Base-by-base conservation (phyloP, 495 filamentous ascomycete species). In the Tuber indicum region DNA sequence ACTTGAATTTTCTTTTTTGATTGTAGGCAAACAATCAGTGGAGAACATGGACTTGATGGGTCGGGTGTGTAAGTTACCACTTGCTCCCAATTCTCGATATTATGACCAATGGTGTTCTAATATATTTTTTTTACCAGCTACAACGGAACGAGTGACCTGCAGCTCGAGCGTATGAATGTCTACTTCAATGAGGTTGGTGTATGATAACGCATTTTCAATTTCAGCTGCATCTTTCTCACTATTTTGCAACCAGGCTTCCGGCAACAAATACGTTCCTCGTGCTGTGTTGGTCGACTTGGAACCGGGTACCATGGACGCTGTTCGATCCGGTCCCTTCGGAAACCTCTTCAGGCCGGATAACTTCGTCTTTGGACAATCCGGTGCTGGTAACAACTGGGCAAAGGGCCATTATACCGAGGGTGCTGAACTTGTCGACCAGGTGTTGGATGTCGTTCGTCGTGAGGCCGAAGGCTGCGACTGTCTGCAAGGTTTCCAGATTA, bases 361-460 rank as follows among this genome's bases (percentile, higher is more conserved):
- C 91, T 98, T 99, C 88, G 93, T 99, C 85, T 98, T 98, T 87
- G 96, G 96, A 80, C 96, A 99, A 88, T 98, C 96, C 81, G 95
- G 96, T 89, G 96, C 96, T 83, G 96, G 96, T 88, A 99, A 99
- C 93, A 99, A 98, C 89, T 99, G 96, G 96, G 96, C 96, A 85
- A 99, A 99, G 92, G 96, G 96, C 86, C 96, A 99, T 87, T 99
- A 99, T 91, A 99, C 96, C 76, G 96, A 99, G 89, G 96, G 96
- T 89, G 96, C 96, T 84, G 96, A 99, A 89, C 90, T 99, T 81
- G 96, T 99, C 74, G 96, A 99, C 88, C 90, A 97, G 83, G 96
- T 99, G 78, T 89, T 99, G 83, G 96, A 99, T 87, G 96, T 99
- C 80, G 95, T 99, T 82, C 96, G 96, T 85, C 96, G 96, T 84